Conservation (phyloP, 1,139 yeast genomes). For the Yamadazyma epiphylla region DNA sequence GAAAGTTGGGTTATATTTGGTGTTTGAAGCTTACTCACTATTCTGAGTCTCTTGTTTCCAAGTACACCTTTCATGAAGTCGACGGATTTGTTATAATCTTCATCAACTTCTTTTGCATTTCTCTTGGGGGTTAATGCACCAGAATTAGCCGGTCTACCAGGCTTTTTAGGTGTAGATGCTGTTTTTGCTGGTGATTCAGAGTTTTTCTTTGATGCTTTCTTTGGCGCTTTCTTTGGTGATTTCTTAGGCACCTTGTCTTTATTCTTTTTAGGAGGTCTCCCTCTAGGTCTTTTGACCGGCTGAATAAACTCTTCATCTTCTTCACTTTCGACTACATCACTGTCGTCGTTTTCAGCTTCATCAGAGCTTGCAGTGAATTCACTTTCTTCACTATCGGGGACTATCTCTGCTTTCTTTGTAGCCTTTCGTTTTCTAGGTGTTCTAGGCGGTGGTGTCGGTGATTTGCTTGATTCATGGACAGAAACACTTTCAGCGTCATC, state of each 20-base stretch:
- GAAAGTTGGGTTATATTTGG: slow-evolving; percentile 6
- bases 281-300: neutral
- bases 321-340: slow-evolving; percentile 8
- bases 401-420: no score
- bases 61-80: slow-evolving; percentile 9
- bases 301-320: slow-evolving; percentile 1
- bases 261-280: slow-evolving; percentile 5
- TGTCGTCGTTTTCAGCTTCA: slow-evolving; percentile 8
- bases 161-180: slow-evolving; percentile 4
- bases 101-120: slow-evolving; percentile 1
- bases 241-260: slow-evolving; percentile 2
- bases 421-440: no score
- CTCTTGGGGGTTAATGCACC: slow-evolving; percentile 1
- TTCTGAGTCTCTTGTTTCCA: slow-evolving; percentile 6
- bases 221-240: slow-evolving; percentile 6
- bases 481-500: slow-evolving; percentile 1
- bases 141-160: slow-evolving; percentile 2
- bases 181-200: neutral
- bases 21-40: slow-evolving; percentile 3
- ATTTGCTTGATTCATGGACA: no score
- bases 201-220: slow-evolving; percentile 5
- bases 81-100: slow-evolving; percentile 4
- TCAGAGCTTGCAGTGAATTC: neutral
- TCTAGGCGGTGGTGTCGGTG: no score
- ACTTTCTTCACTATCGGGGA: slow-evolving; percentile 3